These are phyloP conservation scores for Aspergillus taichungensis DNA, from an alignment of 495 filamentous ascomycete species.

Conservation along the genomic window DNA sequence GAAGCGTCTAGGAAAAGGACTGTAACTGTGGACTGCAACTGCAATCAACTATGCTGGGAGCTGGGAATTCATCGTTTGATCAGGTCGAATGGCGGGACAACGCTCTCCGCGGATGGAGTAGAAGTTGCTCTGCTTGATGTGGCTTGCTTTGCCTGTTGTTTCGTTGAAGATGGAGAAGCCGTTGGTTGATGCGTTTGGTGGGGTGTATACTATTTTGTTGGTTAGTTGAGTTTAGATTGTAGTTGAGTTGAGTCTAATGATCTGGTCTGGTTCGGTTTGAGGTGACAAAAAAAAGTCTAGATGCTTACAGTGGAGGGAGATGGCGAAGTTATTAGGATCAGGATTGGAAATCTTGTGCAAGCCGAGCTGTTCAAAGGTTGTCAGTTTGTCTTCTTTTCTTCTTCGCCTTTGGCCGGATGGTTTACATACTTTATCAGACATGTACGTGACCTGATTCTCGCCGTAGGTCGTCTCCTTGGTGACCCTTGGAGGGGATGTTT, in stretches of 20 bases:
- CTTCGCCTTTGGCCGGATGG: neutral
- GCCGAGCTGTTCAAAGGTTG: conserved; percentile 47
- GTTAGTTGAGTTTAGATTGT: no score
- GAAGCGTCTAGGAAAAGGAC: no score
- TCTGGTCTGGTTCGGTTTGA: neutral
- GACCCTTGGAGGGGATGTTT: conserved; percentile 39
- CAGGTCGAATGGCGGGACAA: neutral
- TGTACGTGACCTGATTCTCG: conserved; percentile 68
- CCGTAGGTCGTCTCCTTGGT: conserved; percentile 39
- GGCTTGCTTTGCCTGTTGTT: conserved; percentile 60
- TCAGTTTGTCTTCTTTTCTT: neutral
- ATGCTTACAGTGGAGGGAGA: conserved; percentile 72
- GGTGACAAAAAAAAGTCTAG: neutral
- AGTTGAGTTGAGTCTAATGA: no score
- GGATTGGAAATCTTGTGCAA: conserved; percentile 76
- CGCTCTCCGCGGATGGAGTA: conserved; percentile 36
- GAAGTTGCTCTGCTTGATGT: conserved; percentile 57
- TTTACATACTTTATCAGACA: conserved; percentile 56
- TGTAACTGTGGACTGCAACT: no score
- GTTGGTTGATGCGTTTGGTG: conserved; percentile 70
- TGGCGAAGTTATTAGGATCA: conserved; percentile 59
- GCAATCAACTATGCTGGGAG: no score
- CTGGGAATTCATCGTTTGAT: no score
- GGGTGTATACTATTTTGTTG: conserved; percentile 62
- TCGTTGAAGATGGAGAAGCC: conserved; percentile 68